phyloP scores from a whole-genome alignment of 2,329 filamentous ascomycete genomes.

The Penicillium sp. region DNA sequence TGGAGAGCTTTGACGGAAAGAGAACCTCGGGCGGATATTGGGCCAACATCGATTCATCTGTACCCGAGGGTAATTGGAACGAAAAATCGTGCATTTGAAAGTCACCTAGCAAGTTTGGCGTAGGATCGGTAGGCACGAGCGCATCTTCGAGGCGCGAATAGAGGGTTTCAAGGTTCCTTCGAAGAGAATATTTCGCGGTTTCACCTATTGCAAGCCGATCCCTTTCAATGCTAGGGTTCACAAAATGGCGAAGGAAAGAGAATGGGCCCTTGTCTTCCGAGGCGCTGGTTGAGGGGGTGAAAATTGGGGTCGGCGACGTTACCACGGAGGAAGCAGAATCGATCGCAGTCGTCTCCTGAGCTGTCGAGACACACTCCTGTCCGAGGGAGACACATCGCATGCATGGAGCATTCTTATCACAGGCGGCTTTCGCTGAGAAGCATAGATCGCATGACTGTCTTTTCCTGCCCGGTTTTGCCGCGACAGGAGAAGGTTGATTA shows the following conservation, averaged over 20 bases:
- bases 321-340: neutral
- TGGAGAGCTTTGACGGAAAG: slow-evolving; percentile 28
- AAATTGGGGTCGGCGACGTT: slow-evolving; percentile 10
- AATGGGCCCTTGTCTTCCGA: slow-evolving; percentile 36
- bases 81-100: slow-evolving; percentile 16
- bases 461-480: slow-evolving; percentile 35
- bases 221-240: slow-evolving; percentile 30
- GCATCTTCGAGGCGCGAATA: slow-evolving; percentile 34
- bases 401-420: slow-evolving; percentile 30
- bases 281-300: neutral
- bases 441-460: slow-evolving; percentile 35
- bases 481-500: slow-evolving; percentile 30
- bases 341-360: slow-evolving; percentile 3
- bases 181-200: slow-evolving; percentile 33
- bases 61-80: slow-evolving; percentile 11
- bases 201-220: slow-evolving; percentile 36
- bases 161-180: slow-evolving; percentile 31
- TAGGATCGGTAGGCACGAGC: slow-evolving; percentile 25
- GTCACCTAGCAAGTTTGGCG: slow-evolving; percentile 16
- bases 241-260: slow-evolving; percentile 35
- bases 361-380: slow-evolving; percentile 25
- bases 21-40: slow-evolving; percentile 21
- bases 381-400: slow-evolving; percentile 28
- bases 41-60: slow-evolving; percentile 22
- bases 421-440: slow-evolving; percentile 31